Evolutionary conservation across 306 rosid genomes (phyloP).

Genomic region (Boehmeria nivea): DNA sequence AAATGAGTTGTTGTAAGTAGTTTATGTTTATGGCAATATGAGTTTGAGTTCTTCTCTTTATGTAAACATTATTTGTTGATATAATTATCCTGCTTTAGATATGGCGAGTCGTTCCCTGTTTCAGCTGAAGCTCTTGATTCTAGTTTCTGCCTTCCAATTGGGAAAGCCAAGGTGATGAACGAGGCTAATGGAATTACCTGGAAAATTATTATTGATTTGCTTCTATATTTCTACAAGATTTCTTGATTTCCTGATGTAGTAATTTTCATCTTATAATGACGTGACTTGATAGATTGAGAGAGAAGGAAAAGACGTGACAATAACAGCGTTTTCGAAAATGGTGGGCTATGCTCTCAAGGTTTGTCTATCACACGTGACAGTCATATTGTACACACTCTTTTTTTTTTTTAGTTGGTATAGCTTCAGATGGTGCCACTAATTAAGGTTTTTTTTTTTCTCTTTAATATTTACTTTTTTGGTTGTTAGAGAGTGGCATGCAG

Average conservation of each 20-base stretch:
- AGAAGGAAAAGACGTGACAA: conserved; percentile 98
- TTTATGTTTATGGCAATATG: conserved; percentile 10
- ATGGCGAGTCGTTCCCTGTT: conserved; percentile 94
- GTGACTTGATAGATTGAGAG: conserved; percentile 66
- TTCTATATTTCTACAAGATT: neutral
- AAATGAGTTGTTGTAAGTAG: conserved; percentile 89
- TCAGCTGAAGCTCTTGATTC: conserved; percentile 98
- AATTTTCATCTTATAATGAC: conserved; percentile 16
- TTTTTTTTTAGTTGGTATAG: conserved; percentile 4
- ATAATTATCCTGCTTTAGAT: conserved; percentile 42
- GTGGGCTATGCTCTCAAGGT: conserved; percentile 95
- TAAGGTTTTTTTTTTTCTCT: neutral
- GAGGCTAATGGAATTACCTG: conserved; percentile 9
- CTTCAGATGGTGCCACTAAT: neutral
- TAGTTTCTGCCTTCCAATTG: conserved; percentile 89
- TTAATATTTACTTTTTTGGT: neutral
- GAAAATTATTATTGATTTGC: conserved; percentile 18
- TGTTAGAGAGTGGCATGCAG: too few species aligned
- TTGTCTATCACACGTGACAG: conserved; percentile 33
- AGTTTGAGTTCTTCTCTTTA: conserved; percentile 10
- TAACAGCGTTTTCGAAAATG: conserved; percentile 93
- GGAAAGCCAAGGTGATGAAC: conserved; percentile 87
- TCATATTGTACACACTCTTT: neutral
- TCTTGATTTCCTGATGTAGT: neutral
- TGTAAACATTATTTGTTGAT: conserved; percentile 25